Conservation (phyloP, 2,329 filamentous ascomycete species). For the Fusarium beomiforme region DNA sequence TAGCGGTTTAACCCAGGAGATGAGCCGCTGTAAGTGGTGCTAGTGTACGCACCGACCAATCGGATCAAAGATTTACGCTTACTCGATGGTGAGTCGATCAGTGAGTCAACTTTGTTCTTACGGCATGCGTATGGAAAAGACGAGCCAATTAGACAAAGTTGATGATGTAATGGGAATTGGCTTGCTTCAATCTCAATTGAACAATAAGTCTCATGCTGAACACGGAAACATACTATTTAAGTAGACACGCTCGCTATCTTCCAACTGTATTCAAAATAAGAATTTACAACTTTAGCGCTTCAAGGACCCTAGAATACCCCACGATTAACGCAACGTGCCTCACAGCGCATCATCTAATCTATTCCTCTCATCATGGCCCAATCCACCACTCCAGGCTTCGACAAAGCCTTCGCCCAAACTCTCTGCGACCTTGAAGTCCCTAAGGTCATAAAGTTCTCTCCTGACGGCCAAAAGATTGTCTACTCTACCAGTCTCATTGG, state of each 20-base stretch:
- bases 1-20: not conserved
- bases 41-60: not conserved
- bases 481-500: slow-evolving; percentile 6
- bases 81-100: not conserved
- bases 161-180: not conserved
- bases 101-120: not conserved
- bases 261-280: too few relatives aligned
- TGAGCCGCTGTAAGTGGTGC: rapidly evolving
- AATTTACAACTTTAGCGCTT: not conserved
- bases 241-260: rapidly evolving
- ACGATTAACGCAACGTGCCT: too few relatives aligned
- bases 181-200: not conserved
- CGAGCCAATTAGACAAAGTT: not conserved
- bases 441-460: slow-evolving; percentile 8
- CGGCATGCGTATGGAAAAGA: not conserved
- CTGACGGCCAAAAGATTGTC: not conserved
- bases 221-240: not conserved
- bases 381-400: not conserved
- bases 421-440: slow-evolving; percentile 29
- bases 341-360: not conserved
- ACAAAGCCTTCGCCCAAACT: slow-evolving; percentile 11
- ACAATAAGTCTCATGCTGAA: too few relatives aligned
- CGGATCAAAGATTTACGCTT: not conserved
- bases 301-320: not conserved
- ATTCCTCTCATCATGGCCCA: not conserved